Conservation (phyloP, 2,329 filamentous ascomycete genomes). For the Pseudocercospora vitis region DNA sequence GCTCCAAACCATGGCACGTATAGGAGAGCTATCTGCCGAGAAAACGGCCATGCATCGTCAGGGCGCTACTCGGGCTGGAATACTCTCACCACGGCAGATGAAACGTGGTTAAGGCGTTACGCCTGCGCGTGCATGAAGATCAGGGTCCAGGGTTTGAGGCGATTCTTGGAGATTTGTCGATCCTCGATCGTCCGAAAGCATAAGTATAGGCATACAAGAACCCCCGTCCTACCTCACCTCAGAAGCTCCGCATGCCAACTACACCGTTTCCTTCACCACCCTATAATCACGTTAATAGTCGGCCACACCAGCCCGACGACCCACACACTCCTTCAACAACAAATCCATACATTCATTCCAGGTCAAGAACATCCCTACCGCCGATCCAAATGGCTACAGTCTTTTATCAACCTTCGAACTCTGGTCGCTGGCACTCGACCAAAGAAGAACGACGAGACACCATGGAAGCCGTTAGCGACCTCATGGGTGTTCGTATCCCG, state of each 20-base stretch:
- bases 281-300: constrained; percentile 11
- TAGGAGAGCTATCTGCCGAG: constrained; percentile 1
- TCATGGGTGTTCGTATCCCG: constrained; percentile 13
- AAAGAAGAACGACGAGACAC: constrained; percentile 13
- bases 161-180: constrained; percentile 4
- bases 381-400: constrained; percentile 11
- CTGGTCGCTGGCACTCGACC: constrained; percentile 16
- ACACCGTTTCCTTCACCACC: constrained; percentile 10
- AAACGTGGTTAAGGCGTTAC: constrained; percentile 7
- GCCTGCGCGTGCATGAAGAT: constrained; percentile 5
- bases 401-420: constrained; percentile 10
- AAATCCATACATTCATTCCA: neutral
- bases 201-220: constrained; percentile 12
- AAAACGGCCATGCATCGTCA: neutral
- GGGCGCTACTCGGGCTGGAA: neutral
- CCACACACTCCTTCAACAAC: constrained; percentile 8
- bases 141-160: constrained; percentile 7
- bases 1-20: neutral
- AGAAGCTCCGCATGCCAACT: neutral
- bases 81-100: constrained; percentile 1
- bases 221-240: neutral
- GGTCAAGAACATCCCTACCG: neutral
- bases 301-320: neutral
- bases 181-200: constrained; percentile 3
- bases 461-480: constrained; percentile 14